Percentiles rank a stretch among this genome's conserved stretches.
Conservation (phyloP, 2,329 filamentous ascomycete species). For the Sarocladium oryzae region DNA sequence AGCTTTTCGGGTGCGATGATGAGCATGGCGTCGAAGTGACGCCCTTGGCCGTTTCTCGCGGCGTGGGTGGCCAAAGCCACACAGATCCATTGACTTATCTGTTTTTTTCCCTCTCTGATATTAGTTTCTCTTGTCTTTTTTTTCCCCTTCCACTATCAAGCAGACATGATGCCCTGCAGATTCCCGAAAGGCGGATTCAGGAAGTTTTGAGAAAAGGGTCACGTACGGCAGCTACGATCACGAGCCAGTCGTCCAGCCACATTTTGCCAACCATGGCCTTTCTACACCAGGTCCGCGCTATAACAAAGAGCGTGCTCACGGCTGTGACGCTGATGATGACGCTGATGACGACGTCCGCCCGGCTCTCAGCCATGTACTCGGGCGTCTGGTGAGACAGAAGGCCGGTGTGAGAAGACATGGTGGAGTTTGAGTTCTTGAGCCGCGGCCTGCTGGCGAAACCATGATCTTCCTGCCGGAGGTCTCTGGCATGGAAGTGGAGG, state of each 20-base stretch:
- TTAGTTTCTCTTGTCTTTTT: no score
- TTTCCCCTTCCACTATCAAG: no score
- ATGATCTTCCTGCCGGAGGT: no score
- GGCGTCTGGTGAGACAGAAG: conserved; percentile 1
- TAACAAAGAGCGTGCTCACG: conserved; percentile 12
- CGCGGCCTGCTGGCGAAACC: neutral
- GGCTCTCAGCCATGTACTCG: conserved; percentile 20
- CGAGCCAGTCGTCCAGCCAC: conserved; percentile 12
- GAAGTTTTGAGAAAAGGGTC: neutral
- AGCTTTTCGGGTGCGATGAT: neutral
- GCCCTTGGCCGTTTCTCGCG: conserved; percentile 9
- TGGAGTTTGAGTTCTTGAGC: no score
- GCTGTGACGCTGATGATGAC: conserved; percentile 8
- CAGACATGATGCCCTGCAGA: no score
- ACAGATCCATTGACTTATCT: conserved; percentile 10
- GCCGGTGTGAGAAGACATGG: neutral
- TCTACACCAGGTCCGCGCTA: conserved; percentile 1
- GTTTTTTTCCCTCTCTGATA: neutral
- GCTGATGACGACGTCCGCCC: conserved; percentile 9
- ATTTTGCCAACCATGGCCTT: conserved; percentile 7
- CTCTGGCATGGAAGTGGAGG: no score
- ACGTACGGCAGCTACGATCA: neutral
- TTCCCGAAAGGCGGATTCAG: neutral
- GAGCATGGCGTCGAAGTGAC: conserved; percentile 11
- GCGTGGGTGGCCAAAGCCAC: conserved; percentile 7